These are phyloP conservation scores for Rhizopus delemar DNA, from an alignment of 371 early-diverging fungal species.

Conservation along the genomic window DNA sequence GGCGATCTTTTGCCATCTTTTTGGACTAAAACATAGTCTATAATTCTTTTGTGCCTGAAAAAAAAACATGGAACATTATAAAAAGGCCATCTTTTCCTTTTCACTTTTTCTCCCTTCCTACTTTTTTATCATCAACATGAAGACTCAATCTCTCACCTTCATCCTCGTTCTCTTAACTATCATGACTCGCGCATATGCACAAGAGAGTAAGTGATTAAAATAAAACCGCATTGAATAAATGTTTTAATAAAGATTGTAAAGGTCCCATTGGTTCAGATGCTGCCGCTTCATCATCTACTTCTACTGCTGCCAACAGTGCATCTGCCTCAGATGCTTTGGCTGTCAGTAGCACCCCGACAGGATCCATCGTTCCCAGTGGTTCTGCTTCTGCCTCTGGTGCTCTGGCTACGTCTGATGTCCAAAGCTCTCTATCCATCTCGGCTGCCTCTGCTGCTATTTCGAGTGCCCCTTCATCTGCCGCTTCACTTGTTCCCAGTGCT, in stretches of 20 bases:
- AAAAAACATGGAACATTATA: background rate
- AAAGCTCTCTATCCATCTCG: background rate
- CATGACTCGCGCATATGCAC: slow-evolving; percentile 10
- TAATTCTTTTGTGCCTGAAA: background rate
- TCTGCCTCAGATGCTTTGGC: background rate
- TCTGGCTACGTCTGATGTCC: slow-evolving; percentile 3
- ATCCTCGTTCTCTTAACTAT: slow-evolving; percentile 15
- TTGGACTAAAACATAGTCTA: background rate
- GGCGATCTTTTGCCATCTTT: background rate
- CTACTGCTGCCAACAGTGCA: background rate
- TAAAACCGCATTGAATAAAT: background rate
- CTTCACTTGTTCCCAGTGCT: slow-evolving; percentile 8
- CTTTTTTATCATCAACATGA: background rate
- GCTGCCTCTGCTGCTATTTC: slow-evolving; percentile 1
- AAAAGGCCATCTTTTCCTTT: background rate
- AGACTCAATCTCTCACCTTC: slow-evolving; percentile 14
- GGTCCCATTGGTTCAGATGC: background rate
- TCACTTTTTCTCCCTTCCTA: background rate
- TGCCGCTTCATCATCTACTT: background rate
- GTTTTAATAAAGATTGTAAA: background rate
- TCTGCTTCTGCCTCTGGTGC: slow-evolving; percentile 5
- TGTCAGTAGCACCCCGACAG: background rate
- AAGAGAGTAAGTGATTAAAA: slow-evolving; percentile 5
- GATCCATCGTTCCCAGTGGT: slow-evolving; percentile 3
- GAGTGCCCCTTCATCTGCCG: background rate